Base-by-base conservation (phyloP, 805 yeast species). In the Torulaspora microellipsoides region DNA sequence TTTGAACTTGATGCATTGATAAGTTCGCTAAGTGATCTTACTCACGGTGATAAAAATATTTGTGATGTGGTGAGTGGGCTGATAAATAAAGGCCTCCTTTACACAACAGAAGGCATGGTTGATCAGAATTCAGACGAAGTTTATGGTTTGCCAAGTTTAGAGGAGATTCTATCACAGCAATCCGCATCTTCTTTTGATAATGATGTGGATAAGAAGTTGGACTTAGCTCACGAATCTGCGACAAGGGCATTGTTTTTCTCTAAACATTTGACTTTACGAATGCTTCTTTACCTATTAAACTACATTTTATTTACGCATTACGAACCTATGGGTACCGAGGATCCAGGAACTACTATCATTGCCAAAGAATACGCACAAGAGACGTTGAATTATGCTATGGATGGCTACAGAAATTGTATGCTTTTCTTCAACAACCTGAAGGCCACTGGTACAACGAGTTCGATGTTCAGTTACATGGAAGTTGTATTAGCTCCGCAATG, bases 251-350 rank as follows among this genome's bases (percentile, higher is more conserved):
- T 69, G 25, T 65, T 70, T 34, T 68, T 70, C 47, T 58, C 64
- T 5, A 58, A 66, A 28, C 73, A 69, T 53, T 56, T 69, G 14
- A 55, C 65, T 9, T 59, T 75, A 27, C 71, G 78, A 49, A 72
- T 76, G 66, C 56, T 77, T 55, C 59, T 75, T 14, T 78, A 75
- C 48, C 58, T 76, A 5, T 56, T 77, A 48, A 77, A 76, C 51
- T 78, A 78, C 53, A 69, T 77, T 30, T 49, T 71, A 15, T 71
- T 68, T 48, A 71, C 73, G 10, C 70, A 68, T 47, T 70, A 69
- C 51, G 74, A 71, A 47, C 73, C 74, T 4, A 59, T 60, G 53
- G 70, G 68, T 13, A 49, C 59, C n/a, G 60, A 58, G 38, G 69
- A 67, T 51, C 58, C 64, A 10, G 64, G 63, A 4, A 54, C 67